These are phyloP conservation scores for Sphaerobolus stellatus DNA, from an alignment of 1,284 basidiomycete species.

Conservation along the genomic window DNA sequence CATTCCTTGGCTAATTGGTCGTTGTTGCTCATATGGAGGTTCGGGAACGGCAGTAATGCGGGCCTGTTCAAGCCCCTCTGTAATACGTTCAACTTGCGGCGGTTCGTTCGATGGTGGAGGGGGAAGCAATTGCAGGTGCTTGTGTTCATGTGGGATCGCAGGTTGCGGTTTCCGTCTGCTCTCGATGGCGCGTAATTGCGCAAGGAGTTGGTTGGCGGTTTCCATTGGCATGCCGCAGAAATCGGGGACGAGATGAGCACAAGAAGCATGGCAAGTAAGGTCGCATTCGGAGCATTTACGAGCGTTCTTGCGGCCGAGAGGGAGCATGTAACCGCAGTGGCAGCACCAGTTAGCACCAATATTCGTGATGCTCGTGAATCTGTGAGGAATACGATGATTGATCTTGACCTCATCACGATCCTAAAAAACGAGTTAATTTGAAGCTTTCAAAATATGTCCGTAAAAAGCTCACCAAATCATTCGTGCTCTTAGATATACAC, in stretches of 20 bases:
- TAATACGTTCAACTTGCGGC: conserved; percentile 12
- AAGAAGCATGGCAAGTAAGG: conserved; percentile 96
- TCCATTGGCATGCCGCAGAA: conserved; percentile 99
- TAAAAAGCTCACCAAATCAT: conserved; percentile 65
- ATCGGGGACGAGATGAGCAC: conserved; percentile 97
- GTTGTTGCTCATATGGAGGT: conserved; percentile 28
- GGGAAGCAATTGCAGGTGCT: conserved; percentile 39
- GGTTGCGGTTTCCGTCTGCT: conserved; percentile 40
- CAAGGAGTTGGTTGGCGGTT: conserved; percentile 91
- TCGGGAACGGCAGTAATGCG: conserved; percentile 19
- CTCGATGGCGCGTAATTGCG: conserved; percentile 81
- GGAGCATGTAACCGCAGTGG: conserved; percentile 98
- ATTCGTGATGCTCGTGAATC: conserved; percentile 97
- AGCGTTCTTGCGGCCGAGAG: conserved; percentile 95
- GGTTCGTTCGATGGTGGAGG: conserved; percentile 28
- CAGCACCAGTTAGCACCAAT: conserved; percentile 99
- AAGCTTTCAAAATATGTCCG: background rate
- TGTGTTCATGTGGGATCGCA: conserved; percentile 33
- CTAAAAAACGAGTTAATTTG: conserved; percentile 38
- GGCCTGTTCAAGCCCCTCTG: background rate
- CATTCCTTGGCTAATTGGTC: conserved; percentile 20
- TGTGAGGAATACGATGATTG: conserved; percentile 98
- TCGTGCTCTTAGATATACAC: conserved; percentile 96
- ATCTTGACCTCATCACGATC: conserved; percentile 98
- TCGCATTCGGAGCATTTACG: conserved; percentile 95